Conservation (phyloP, 1,284 basidiomycete species). For the Laetiporus sulphureus region DNA sequence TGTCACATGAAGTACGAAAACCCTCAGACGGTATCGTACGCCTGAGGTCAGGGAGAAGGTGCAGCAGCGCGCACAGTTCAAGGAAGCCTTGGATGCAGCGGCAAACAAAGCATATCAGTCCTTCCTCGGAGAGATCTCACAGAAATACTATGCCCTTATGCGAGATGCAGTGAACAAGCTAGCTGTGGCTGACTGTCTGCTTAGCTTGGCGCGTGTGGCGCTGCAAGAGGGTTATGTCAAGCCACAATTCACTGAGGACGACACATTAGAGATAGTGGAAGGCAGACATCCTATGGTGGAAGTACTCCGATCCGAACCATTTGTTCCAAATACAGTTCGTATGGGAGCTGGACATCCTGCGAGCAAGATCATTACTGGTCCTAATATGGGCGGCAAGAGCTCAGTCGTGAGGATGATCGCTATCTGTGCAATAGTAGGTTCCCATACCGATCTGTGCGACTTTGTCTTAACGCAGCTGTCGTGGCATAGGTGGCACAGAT, state of each 20-base stretch:
- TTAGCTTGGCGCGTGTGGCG: slow-evolving; percentile 65
- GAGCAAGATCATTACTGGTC: slow-evolving; percentile 77
- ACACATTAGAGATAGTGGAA: slow-evolving; percentile 58
- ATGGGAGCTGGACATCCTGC: slow-evolving; percentile 50
- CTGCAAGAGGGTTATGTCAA: slow-evolving; percentile 71
- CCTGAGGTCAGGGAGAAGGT: slow-evolving; percentile 65
- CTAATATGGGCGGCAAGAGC: slow-evolving; percentile 83
- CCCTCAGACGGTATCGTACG: slow-evolving; percentile 74
- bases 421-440: slow-evolving; percentile 46
- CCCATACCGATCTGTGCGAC: background rate
- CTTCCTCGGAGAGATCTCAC: slow-evolving; percentile 67
- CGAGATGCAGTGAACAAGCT: slow-evolving; percentile 74
- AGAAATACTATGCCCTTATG: slow-evolving; percentile 62
- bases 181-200: slow-evolving; percentile 74
- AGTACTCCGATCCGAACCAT: slow-evolving; percentile 65
- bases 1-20: slow-evolving; percentile 58
- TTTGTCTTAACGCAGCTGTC: background rate
- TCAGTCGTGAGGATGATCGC: slow-evolving; percentile 73
- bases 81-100: slow-evolving; percentile 69
- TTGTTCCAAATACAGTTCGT: slow-evolving; percentile 66
- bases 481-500: slow-evolving; percentile 34
- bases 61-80: slow-evolving; percentile 70
- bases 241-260: slow-evolving; percentile 55
- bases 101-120: slow-evolving; percentile 58
- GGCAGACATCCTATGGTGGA: slow-evolving; percentile 85